These are phyloP conservation scores for Backusella tarrabulga DNA, from an alignment of 192 early-diverging fungal genomes.

Conservation along the genomic window DNA sequence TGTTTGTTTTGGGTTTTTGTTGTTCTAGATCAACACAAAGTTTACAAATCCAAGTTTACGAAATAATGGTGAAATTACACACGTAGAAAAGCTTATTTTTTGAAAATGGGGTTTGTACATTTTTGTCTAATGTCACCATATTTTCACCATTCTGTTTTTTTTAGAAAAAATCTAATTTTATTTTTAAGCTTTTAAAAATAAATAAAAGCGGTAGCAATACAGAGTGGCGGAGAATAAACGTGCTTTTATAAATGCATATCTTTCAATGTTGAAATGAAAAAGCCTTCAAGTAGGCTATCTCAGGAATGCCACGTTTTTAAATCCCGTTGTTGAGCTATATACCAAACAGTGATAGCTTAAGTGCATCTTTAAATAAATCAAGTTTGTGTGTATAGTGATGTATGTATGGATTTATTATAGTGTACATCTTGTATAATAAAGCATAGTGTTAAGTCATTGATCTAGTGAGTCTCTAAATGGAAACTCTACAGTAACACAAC, in stretches of 20 bases:
- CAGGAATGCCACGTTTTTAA: not conserved
- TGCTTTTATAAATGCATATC: too few species aligned
- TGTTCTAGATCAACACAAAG: not conserved
- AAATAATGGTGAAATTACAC: not conserved
- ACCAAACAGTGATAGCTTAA: not conserved
- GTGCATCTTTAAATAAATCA: not conserved
- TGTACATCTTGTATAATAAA: not conserved
- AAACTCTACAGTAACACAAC: not conserved
- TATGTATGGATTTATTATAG: too few species aligned
- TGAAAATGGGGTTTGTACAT: not conserved
- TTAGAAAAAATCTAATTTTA: too few species aligned
- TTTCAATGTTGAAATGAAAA: too few species aligned
- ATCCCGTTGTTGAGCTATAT: not conserved
- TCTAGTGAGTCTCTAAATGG: not conserved
- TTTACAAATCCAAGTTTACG: not conserved
- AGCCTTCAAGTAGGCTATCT: too few species aligned
- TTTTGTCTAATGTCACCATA: not conserved
- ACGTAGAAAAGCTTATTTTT: not conserved
- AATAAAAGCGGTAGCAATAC: too few species aligned
- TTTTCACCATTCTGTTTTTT: too few species aligned
- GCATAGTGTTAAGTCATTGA: not conserved
- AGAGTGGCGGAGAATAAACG: too few species aligned
- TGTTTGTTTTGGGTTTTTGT: not conserved
- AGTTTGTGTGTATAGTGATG: too few species aligned
- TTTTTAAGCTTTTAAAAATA: too few species aligned